Evolutionary conservation across 2,329 filamentous ascomycete genomes (phyloP), one percentile per base, ranked within the genome.

Genomic region (Aspergillus uvarum): DNA sequence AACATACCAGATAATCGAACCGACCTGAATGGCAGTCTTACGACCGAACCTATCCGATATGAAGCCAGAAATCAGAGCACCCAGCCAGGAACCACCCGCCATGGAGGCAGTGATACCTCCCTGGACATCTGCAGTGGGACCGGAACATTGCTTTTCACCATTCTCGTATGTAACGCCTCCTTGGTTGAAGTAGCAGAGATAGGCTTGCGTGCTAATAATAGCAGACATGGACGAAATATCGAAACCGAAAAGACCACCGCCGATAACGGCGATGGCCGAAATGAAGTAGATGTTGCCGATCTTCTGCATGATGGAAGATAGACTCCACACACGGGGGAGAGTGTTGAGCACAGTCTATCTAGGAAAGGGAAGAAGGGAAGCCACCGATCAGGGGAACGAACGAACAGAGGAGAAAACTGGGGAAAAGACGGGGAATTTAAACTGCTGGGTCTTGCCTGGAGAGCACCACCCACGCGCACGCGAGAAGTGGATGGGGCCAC

Each of bases 141-240:
- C 84, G 26, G 63, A 65, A 47, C 72, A 62, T 69, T 71, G 47
- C 14, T 60, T 63, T 14, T 63, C 47, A 10, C 73, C 69, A 16
- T 75, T 26, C 1, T 71, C 66, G 5, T 68, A 72, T 3, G 74
- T 72, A 2, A 58, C 51, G 1, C 64, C 68, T 2, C 79, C 72
- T 68, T 90, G 83, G 67, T 86, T 80, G 77, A 92, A 92, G 74
- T 90, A 92, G 68, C 84, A 86, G 67, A 86, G 86, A 73, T 92
- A 92, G 51, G 87, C 83, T 59, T 86, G 75, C 0, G 87, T 89
- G 31, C 86, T 86, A 42, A 92, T 80, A 60, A 87, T 85, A 50
- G 84, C 85, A 42, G 85, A 87, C 88, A 92, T 91, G 48, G 87
- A 89, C 58, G 84, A 86, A 68, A 92, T 91, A 76, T 92, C 90